These are phyloP conservation scores for Coemansia sp. DNA, from an alignment of 192 early-diverging fungal species.

Conservation along the genomic window DNA sequence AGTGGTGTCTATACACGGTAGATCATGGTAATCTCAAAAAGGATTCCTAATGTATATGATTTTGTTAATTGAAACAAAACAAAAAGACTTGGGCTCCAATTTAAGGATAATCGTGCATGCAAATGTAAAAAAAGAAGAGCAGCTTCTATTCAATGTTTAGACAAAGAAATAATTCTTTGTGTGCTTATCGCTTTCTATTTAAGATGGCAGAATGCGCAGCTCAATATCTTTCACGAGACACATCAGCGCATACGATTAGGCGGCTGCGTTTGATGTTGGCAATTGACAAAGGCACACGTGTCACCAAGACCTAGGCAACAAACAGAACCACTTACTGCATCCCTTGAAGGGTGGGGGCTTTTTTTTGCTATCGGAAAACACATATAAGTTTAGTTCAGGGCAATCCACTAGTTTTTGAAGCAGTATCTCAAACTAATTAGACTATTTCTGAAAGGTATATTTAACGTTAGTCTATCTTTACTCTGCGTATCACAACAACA, in stretches of 20 bases:
- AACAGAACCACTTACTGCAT: not conserved
- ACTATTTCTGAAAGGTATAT: not conserved
- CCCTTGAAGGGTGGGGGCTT: no score
- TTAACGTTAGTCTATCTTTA: not conserved
- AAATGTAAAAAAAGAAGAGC: not conserved
- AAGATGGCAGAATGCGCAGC: not conserved
- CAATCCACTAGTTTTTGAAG: not conserved
- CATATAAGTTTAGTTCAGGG: not conserved
- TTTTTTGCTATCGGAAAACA: not conserved
- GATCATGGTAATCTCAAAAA: not conserved
- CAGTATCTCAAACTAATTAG: not conserved
- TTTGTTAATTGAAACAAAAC: not conserved
- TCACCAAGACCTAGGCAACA: not conserved
- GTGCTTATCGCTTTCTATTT: not conserved
- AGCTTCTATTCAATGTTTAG: not conserved
- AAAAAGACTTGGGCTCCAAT: not conserved
- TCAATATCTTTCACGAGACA: not conserved
- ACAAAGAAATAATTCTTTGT: not conserved
- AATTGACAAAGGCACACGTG: not conserved
- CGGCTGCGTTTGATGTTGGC: not conserved
- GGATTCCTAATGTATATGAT: not conserved
- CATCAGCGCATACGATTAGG: not conserved
- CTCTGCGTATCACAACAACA: not conserved
- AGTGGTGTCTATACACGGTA: not conserved
- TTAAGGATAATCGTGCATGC: not conserved